Evolutionary conservation across 805 yeast genomes (phyloP).

Genomic region (Ogataea sp.): DNA sequence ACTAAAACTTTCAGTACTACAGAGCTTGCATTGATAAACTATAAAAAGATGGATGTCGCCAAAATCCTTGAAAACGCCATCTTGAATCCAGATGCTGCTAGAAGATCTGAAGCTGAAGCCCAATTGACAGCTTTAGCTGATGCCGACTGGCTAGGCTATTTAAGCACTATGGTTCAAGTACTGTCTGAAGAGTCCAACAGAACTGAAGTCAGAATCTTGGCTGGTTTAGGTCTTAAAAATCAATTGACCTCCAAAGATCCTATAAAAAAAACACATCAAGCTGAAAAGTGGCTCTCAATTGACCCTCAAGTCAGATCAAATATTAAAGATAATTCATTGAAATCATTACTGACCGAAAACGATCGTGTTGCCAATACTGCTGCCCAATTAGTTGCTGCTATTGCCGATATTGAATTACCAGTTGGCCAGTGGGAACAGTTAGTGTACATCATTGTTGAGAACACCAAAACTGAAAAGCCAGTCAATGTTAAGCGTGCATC

Average conservation of each 20-base stretch:
- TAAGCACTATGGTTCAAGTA: constrained; percentile 61
- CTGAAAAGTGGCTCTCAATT: constrained; percentile 67
- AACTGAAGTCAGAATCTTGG: constrained; percentile 83
- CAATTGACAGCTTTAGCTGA: constrained; percentile 64
- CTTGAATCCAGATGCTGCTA: constrained; percentile 53
- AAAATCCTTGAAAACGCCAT: constrained; percentile 74
- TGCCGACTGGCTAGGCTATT: constrained; percentile 68
- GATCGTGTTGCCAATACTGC: constrained; percentile 80
- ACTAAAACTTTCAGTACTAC: not conserved
- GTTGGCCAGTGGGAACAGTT: constrained; percentile 82
- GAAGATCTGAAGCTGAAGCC: constrained; percentile 71
- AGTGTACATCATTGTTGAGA: constrained; percentile 75
- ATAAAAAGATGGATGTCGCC: constrained; percentile 48
- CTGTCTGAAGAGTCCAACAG: constrained; percentile 57
- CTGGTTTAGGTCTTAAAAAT: constrained; percentile 83
- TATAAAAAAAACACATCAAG: constrained; percentile 46
- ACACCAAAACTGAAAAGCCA: constrained; percentile 73
- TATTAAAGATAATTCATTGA: constrained; percentile 59
- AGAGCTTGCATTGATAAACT: not conserved
- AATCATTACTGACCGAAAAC: constrained; percentile 54
- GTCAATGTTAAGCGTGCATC: constrained; percentile 81
- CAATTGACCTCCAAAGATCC: constrained; percentile 77
- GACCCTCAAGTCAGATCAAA: constrained; percentile 46
- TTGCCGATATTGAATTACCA: constrained; percentile 94
- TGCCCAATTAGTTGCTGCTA: constrained; percentile 92